Evolutionary conservation across 148 eudicot species (phyloP), one percentile per base, ranked within the genome.

Genomic region (Vaccinium vitisidaea): DNA sequence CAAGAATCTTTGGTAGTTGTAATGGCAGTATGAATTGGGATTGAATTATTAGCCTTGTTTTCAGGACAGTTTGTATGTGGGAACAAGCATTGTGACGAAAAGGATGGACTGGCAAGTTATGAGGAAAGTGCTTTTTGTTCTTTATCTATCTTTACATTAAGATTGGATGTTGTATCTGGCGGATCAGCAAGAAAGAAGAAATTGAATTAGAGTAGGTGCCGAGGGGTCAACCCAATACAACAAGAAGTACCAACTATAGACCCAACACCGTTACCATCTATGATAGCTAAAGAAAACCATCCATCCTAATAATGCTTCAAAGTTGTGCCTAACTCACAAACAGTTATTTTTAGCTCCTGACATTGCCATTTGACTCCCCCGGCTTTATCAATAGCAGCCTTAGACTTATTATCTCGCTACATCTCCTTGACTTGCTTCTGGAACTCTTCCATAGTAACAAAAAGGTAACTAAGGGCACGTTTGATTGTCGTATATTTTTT

Each of bases 61-160:
- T 89, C 94, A 95, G 98, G 99, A 89, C 99, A 95, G 94, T 94
- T 96, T 86, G 81, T 92, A 59, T 96, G 98, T 83, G 98, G 98
- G 85, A 95, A 94, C 93, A 96, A 93, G 93, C 98, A 93, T 82
- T 96, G 99, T 77, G 89, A 86, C 84, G 92, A 92, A 82, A 92
- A 85, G 86, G 84, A 86, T 85, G 94, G 93, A 73, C 82, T 96
- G 63, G 91, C 97, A 82, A 93, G 99, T 89, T 96, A 93, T 65
- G 99, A 96, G 98, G 99, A 86, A 87, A 88, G 94, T 88, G 67
- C 70, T 59, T 63, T 23, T 76, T 32, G 27, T 63, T 15, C 43
- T 75, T 58, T 15, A 39, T 61, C 52, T 70, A 27, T 81, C 43
- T 25, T 81, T 81, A 25, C 23, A 5, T n/a, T 27, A 46, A 50